These are phyloP conservation scores for Ailanthus altissimus DNA, from an alignment of 345 rosid genomes.

Conservation along the genomic window DNA sequence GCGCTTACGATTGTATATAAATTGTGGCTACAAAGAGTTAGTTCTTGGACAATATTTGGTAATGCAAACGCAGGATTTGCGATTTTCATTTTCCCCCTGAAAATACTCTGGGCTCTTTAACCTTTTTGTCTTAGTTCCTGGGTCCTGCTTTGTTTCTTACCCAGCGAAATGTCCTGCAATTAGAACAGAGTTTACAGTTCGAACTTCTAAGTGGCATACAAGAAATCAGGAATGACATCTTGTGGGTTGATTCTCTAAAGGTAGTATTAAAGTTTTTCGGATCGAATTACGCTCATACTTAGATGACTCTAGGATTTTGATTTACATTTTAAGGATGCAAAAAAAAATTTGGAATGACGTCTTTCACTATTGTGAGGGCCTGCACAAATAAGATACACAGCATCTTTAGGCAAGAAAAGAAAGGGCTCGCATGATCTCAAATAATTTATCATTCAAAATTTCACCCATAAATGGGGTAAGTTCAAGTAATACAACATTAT, in stretches of 20 bases:
- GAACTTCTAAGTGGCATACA: background rate
- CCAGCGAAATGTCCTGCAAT: background rate
- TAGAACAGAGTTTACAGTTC: background rate
- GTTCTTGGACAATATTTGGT: background rate
- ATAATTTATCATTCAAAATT: slow-evolving; percentile 31
- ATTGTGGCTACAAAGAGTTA: background rate
- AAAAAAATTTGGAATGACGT: background rate
- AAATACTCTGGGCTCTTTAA: too few relatives aligned
- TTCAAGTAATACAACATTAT: slow-evolving; percentile 14
- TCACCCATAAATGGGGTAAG: slow-evolving; percentile 18
- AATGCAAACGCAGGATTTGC: too few relatives aligned
- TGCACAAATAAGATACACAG: background rate
- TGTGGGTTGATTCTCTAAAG: too few relatives aligned
- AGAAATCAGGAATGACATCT: background rate
- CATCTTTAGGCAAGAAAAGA: slow-evolving; percentile 1
- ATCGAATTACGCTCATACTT: background rate
- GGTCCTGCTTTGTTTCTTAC: background rate
- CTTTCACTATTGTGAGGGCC: background rate
- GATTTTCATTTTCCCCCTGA: too few relatives aligned
- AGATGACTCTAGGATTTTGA: background rate
- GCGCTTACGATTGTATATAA: slow-evolving; percentile 18
- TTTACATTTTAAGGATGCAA: background rate
- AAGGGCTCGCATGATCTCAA: slow-evolving; percentile 5
- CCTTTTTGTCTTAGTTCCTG: too few relatives aligned
- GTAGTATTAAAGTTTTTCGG: background rate